phyloP scores from a whole-genome alignment of 192 early-diverging fungal genomes.

The Phycomyces blakesleeanus region DNA sequence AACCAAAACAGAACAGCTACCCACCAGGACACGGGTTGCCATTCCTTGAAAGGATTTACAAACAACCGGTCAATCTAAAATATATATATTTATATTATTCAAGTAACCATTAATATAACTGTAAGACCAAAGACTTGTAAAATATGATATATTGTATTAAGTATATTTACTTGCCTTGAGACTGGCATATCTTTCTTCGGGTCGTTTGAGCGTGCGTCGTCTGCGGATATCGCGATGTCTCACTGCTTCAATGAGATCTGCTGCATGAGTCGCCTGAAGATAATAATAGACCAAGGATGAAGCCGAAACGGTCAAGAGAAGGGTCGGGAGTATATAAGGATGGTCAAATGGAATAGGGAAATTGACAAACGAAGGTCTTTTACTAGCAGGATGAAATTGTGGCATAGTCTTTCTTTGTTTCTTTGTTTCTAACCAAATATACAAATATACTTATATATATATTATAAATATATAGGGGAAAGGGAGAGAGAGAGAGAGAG shows the following conservation, averaged over 20 bases:
- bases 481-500: no score
- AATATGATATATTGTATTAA: no score
- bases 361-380: slow-evolving; percentile 27
- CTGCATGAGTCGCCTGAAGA: slow-evolving; percentile 18
- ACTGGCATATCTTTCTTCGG: slow-evolving; percentile 30
- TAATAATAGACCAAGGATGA: slow-evolving; percentile 34
- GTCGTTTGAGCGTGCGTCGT: slow-evolving; percentile 15
- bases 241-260: slow-evolving; percentile 28
- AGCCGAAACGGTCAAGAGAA: slow-evolving; percentile 16
- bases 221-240: slow-evolving; percentile 15
- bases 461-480: no score
- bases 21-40: slow-evolving; percentile 34
- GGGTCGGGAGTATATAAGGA: slow-evolving; percentile 27
- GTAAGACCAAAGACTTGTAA: neutral
- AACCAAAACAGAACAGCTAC: slow-evolving; percentile 26
- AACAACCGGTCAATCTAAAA: slow-evolving; percentile 36
- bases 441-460: no score
- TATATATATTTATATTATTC: neutral
- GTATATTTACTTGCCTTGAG: slow-evolving; percentile 25
- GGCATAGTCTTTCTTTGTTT: neutral
- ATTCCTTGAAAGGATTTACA: slow-evolving; percentile 62
- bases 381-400: neutral
- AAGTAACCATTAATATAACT: neutral
- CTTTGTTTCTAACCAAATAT: neutral
- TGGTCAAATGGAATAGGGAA: slow-evolving; percentile 40